Conservation (phyloP, 75 land plant genomes). For the Cunninghamia lanceolata region DNA sequence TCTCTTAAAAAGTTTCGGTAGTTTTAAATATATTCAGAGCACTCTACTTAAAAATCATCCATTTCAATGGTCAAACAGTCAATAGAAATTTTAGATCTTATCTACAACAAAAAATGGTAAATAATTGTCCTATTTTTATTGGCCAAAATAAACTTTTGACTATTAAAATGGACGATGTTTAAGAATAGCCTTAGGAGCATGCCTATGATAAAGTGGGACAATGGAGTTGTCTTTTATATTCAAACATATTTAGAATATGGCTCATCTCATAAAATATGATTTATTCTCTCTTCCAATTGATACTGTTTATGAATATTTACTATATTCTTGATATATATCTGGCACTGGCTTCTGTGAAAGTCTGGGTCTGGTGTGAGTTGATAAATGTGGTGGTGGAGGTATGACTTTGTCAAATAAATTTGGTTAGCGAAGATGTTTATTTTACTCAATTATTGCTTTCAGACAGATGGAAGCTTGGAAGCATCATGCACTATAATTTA, state of each 20-base stretch:
- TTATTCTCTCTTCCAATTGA: too few species aligned
- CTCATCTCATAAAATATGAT: too few species aligned
- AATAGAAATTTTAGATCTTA: too few species aligned
- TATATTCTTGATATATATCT: not conserved
- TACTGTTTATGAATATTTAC: not conserved
- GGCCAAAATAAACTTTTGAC: too few species aligned
- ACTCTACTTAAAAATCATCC: too few species aligned
- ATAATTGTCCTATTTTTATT: too few species aligned
- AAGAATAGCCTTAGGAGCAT: too few species aligned
- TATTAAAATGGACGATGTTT: too few species aligned
- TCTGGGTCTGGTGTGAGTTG: not conserved
- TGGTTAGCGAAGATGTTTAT: not conserved
- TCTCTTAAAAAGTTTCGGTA: not conserved
- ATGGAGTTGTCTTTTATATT: not conserved
- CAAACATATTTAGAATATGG: too few species aligned
- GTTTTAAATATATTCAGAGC: not conserved
- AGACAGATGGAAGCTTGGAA: not conserved
- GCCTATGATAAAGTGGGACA: not conserved
- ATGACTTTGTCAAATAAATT: not conserved
- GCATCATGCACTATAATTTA: not conserved
- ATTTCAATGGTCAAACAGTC: too few species aligned
- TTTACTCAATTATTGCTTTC: not conserved
- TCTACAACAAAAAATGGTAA: too few species aligned
- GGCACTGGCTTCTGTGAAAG: not conserved
- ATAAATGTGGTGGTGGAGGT: not conserved